Conservation (phyloP, 164 flowering plant genomes). For the Paratinospora sagittata region DNA sequence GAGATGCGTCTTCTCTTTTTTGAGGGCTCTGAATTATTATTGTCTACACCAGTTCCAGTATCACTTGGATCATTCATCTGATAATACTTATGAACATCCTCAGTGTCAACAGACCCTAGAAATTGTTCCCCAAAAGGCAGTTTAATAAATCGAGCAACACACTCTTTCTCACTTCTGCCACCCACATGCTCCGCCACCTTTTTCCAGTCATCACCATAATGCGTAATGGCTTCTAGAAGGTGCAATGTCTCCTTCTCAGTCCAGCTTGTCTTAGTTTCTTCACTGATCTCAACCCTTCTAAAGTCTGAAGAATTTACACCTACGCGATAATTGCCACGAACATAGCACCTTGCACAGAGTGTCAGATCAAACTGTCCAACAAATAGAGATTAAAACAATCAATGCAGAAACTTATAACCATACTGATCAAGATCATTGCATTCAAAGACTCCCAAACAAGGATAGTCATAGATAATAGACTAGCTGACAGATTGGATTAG, state of each 20-base stretch:
- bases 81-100: slow-evolving; percentile 29
- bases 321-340: slow-evolving; percentile 64
- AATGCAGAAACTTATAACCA: neutral
- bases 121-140: slow-evolving; percentile 87
- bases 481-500: no score
- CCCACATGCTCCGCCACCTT: slow-evolving; percentile 79
- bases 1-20: slow-evolving; percentile 60
- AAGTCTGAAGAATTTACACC: slow-evolving; percentile 68
- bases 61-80: slow-evolving; percentile 21
- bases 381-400: slow-evolving; percentile 5
- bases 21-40: slow-evolving; percentile 17
- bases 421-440: neutral
- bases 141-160: slow-evolving; percentile 73
- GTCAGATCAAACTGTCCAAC: slow-evolving; percentile 64
- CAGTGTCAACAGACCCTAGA: slow-evolving; percentile 35
- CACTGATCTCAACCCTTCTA: slow-evolving; percentile 79
- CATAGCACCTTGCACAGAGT: slow-evolving; percentile 91
- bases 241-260: slow-evolving; percentile 77
- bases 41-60: slow-evolving; percentile 23
- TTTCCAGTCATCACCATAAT: slow-evolving; percentile 93
- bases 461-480: no score
- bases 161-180: slow-evolving; percentile 79
- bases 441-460: neutral
- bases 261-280: slow-evolving; percentile 70
- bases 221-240: slow-evolving; percentile 82